A percentile compares a stretch with the other conserved stretches of the same genome.
Evolutionary conservation across 331 rosid species (phyloP).

Genomic region (Quercus tomentella): DNA sequence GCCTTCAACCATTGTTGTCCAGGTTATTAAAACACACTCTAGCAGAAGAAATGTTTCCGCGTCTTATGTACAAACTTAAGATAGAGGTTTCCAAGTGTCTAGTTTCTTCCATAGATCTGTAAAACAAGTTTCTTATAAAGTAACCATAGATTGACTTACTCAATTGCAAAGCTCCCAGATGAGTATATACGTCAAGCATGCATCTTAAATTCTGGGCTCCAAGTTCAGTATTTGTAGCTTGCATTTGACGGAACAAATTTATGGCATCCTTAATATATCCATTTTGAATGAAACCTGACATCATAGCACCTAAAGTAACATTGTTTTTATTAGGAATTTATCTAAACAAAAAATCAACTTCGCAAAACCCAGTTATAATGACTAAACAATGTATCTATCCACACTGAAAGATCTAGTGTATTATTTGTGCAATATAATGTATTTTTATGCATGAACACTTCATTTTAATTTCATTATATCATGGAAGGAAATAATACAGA

Average conservation of each 20-base stretch:
- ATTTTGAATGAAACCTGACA: slow-evolving; percentile 51
- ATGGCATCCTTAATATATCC: slow-evolving; percentile 38
- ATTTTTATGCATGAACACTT: too few species aligned
- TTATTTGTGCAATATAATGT: too few species aligned
- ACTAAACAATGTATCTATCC: slow-evolving; percentile 32
- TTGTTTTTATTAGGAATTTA: slow-evolving; percentile 29
- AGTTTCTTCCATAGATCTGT: not conserved
- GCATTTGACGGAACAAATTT: slow-evolving; percentile 35
- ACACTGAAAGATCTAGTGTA: slow-evolving; percentile 19
- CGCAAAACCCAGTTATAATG: slow-evolving; percentile 34
- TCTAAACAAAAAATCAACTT: slow-evolving; percentile 37
- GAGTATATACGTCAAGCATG: slow-evolving; percentile 44
- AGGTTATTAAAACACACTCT: slow-evolving; percentile 34
- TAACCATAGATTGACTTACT: slow-evolving; percentile 44
- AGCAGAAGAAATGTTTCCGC: slow-evolving; percentile 41
- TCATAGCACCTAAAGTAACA: slow-evolving; percentile 48
- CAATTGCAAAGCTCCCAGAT: slow-evolving; percentile 42
- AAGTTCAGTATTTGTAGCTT: slow-evolving; percentile 21
- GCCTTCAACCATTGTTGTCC: slow-evolving; percentile 62
- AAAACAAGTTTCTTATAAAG: slow-evolving; percentile 28
- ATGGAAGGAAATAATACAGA: too few species aligned
- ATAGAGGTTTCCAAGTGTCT: slow-evolving; percentile 38
- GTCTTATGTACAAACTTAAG: slow-evolving; percentile 45
- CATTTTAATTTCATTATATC: too few species aligned
- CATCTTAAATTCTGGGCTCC: slow-evolving; percentile 32